phyloP scores from a whole-genome alignment of 2,329 filamentous ascomycete species.

The Botrytis pseudocinerea region DNA sequence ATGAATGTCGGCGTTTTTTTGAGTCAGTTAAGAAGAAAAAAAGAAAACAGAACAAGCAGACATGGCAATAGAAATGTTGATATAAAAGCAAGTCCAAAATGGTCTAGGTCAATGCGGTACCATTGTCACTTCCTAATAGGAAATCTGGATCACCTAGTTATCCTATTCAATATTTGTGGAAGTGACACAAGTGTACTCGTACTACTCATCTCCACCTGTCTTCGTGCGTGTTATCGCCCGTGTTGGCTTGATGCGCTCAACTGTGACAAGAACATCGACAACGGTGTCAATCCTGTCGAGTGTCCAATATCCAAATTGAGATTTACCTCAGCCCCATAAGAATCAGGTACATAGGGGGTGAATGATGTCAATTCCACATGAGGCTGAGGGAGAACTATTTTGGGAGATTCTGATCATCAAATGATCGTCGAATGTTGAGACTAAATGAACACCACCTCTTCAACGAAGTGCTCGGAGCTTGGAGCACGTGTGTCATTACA shows the following conservation, averaged over 20 bases:
- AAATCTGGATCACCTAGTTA: neutral
- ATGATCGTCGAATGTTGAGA: neutral
- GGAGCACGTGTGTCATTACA: neutral
- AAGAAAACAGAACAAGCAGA: neutral
- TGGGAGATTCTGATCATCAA: neutral
- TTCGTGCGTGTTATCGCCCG: neutral
- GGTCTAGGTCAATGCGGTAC: neutral
- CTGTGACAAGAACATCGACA: neutral
- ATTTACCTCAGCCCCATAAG: neutral
- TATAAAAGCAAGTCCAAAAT: slow-evolving; percentile 13
- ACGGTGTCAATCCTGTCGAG: neutral
- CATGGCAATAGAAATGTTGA: neutral
- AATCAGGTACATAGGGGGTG: neutral
- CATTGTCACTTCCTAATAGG: neutral
- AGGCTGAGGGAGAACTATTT: slow-evolving; percentile 1
- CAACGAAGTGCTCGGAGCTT: neutral
- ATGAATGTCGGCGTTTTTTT: neutral
- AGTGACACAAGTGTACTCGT: neutral
- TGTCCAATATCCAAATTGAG: neutral
- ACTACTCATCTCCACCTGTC: slow-evolving; percentile 1
- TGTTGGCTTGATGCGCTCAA: neutral
- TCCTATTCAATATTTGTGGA: neutral
- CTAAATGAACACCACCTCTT: neutral
- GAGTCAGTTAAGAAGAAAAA: neutral
- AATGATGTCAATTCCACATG: neutral